Conservation (phyloP, 192 early-diverging fungal genomes). For the Funneliformis geosporum region DNA sequence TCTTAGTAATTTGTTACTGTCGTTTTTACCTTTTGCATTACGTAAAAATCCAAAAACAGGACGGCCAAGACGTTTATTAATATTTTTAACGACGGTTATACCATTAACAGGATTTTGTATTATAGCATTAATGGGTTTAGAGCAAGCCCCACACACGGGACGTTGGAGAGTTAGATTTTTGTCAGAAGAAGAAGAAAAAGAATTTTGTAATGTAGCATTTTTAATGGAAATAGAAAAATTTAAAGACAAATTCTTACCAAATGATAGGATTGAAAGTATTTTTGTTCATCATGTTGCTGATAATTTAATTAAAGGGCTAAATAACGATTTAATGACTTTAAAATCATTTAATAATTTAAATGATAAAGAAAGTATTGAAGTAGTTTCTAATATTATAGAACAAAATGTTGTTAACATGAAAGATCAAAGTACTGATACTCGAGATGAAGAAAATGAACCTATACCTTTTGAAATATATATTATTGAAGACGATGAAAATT, state of each 20-base stretch:
- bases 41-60: neutral
- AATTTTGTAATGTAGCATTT: slow-evolving; percentile 41
- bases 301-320: slow-evolving; percentile 21
- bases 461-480: slow-evolving; percentile 44
- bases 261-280: neutral
- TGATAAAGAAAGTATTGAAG: slow-evolving; percentile 11
- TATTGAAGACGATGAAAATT: slow-evolving; percentile 34
- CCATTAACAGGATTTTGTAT: slow-evolving; percentile 43
- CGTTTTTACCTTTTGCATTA: slow-evolving; percentile 16
- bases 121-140: slow-evolving; percentile 40
- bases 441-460: slow-evolving; percentile 31
- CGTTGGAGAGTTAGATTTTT: slow-evolving; percentile 52
- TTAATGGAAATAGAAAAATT: slow-evolving; percentile 22
- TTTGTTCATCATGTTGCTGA: neutral
- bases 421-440: slow-evolving; percentile 29
- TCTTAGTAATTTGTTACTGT: slow-evolving; percentile 17
- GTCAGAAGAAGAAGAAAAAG: slow-evolving; percentile 52
- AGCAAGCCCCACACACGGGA: slow-evolving; percentile 56
- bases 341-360: neutral
- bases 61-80: neutral
- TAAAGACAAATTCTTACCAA: neutral
- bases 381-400: slow-evolving; percentile 1
- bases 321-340: slow-evolving; percentile 4
- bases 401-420: neutral
- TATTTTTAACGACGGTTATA: slow-evolving; percentile 24